These are phyloP conservation scores for Paracorniculantispora psalliotae DNA, from an alignment of 2,329 filamentous ascomycete species.

Conservation along the genomic window DNA sequence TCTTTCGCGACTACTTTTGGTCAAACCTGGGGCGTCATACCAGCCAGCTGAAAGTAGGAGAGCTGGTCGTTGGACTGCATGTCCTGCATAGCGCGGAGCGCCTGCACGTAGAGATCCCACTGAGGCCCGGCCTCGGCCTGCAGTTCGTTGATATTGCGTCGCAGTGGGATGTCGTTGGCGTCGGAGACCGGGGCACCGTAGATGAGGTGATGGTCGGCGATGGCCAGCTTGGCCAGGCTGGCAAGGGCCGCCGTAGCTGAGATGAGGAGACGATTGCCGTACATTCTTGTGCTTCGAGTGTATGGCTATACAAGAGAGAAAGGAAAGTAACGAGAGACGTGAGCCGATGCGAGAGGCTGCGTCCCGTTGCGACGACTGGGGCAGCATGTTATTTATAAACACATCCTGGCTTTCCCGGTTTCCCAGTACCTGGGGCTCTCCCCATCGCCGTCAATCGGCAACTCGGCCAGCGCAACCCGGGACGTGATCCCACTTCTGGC, in stretches of 20 bases:
- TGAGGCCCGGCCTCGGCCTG: slow-evolving; percentile 28
- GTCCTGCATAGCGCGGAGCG: slow-evolving; percentile 32
- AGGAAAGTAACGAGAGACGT: not conserved
- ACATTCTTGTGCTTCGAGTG: not conserved
- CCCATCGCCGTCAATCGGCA: not conserved
- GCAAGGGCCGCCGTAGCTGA: not conserved
- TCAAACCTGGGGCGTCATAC: slow-evolving; percentile 21
- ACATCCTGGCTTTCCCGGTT: not conserved
- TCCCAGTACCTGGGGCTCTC: not conserved
- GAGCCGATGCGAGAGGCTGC: not conserved
- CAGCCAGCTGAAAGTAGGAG: slow-evolving; percentile 39
- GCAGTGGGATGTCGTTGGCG: slow-evolving; percentile 24
- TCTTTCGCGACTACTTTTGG: not conserved
- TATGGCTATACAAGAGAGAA: too few species aligned
- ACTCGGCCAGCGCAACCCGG: not conserved
- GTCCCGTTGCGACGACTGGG: not conserved
- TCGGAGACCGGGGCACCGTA: not conserved
- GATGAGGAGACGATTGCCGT: not conserved
- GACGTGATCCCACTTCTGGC: not conserved
- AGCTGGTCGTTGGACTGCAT: slow-evolving; percentile 29
- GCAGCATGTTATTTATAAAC: not conserved
- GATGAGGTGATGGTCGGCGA: slow-evolving; percentile 6
- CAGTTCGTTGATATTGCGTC: slow-evolving; percentile 37
- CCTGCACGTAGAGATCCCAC: slow-evolving; percentile 38
- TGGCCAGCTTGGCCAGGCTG: not conserved